phyloP scores from a whole-genome alignment of 2,329 filamentous ascomycete genomes.

The Camillea tinctor region DNA sequence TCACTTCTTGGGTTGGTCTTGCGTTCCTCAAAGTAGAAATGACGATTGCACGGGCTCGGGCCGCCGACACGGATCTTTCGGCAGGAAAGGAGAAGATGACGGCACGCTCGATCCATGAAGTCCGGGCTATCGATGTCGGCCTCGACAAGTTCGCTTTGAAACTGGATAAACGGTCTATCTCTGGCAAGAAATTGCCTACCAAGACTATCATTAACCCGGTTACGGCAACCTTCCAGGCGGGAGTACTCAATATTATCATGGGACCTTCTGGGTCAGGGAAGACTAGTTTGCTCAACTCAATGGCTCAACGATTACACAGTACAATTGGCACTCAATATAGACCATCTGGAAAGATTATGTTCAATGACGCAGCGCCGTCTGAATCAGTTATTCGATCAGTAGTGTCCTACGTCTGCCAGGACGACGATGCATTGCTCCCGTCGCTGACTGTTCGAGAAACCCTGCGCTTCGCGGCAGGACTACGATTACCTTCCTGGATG shows the following conservation, averaged over 20 bases:
- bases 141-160: slow-evolving; percentile 63
- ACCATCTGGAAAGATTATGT: slow-evolving; percentile 61
- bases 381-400: slow-evolving; percentile 68
- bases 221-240: slow-evolving; percentile 64
- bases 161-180: slow-evolving; percentile 59
- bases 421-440: slow-evolving; percentile 72
- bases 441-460: slow-evolving; percentile 76
- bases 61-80: slow-evolving; percentile 59
- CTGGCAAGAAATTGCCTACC: slow-evolving; percentile 50
- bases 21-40: slow-evolving; percentile 67
- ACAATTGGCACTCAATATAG: slow-evolving; percentile 62
- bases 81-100: slow-evolving; percentile 70
- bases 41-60: slow-evolving; percentile 63
- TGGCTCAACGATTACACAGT: slow-evolving; percentile 66
- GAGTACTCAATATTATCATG: slow-evolving; percentile 74
- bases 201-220: slow-evolving; percentile 67
- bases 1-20: slow-evolving; percentile 59
- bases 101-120: slow-evolving; percentile 48
- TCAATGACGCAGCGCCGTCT: slow-evolving; percentile 68
- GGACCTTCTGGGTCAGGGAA: slow-evolving; percentile 77
- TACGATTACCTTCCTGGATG: slow-evolving; percentile 71
- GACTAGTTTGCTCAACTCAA: slow-evolving; percentile 70
- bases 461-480: slow-evolving; percentile 66
- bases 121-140: slow-evolving; percentile 62
- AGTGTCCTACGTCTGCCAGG: slow-evolving; percentile 75